Conservation (phyloP, 2,329 filamentous ascomycete species). For the Kalaharituber pfeilii region DNA sequence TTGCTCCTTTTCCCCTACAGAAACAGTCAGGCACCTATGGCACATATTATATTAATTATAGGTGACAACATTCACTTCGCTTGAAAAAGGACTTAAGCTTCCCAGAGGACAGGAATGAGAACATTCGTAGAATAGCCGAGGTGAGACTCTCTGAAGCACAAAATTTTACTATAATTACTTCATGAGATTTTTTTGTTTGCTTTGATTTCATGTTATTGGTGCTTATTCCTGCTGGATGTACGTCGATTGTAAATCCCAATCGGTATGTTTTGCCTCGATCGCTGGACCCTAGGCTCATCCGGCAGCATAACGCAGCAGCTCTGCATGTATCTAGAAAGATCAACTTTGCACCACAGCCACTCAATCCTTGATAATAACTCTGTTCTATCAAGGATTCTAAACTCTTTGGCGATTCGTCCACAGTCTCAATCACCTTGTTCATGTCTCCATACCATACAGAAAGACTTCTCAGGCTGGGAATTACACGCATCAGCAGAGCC, state of each 20-base stretch:
- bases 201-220: not conserved
- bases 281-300: not conserved
- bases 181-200: not conserved
- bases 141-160: too few relatives aligned
- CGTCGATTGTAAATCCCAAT: not conserved
- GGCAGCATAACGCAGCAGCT: not conserved
- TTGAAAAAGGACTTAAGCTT: conserved; percentile 92
- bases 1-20: not conserved
- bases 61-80: conserved; percentile 95
- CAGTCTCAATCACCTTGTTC: conserved; percentile 83
- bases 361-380: not conserved
- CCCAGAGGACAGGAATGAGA: conserved; percentile 69
- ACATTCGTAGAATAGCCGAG: conserved; percentile 91
- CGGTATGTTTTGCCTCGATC: not conserved
- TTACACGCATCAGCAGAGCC: conserved; percentile 50
- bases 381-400: conserved; percentile 51
- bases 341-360: not conserved
- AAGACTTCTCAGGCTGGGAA: conserved; percentile 59
- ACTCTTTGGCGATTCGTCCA: conserved; percentile 80
- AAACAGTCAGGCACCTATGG: not conserved
- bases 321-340: not conserved
- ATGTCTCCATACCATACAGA: conserved; percentile 89
- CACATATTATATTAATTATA: conserved; percentile 4
- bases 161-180: not conserved
- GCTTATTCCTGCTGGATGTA: not conserved